A percentile compares a stretch with the other conserved stretches of the same genome.
phyloP scores from a whole-genome alignment of 331 rosid species.

The Acacia pycnantha region DNA sequence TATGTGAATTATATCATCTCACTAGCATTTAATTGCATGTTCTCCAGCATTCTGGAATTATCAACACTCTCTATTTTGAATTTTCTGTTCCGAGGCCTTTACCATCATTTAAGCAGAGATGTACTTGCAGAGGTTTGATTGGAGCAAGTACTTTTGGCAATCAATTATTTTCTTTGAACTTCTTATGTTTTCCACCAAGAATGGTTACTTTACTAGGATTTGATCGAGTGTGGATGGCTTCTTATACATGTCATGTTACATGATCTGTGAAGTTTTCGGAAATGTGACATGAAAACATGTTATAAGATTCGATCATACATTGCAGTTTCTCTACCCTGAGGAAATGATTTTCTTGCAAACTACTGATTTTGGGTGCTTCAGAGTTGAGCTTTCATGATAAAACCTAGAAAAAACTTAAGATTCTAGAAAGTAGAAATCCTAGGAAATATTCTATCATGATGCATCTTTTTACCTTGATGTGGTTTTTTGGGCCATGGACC shows the following conservation, averaged over 20 bases:
- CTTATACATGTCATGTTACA: neutral
- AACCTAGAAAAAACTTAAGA: neutral
- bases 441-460: neutral
- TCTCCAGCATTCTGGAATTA: constrained; percentile 20
- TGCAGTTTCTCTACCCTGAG: neutral
- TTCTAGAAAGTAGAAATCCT: neutral
- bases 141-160: neutral
- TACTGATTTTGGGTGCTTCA: neutral
- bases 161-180: neutral
- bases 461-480: neutral
- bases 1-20: constrained; percentile 5
- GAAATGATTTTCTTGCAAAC: neutral
- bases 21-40: constrained; percentile 19
- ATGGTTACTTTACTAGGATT: neutral
- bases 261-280: neutral
- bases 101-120: constrained; percentile 3
- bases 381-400: neutral
- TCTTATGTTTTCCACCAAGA: neutral
- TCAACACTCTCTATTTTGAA: neutral
- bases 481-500: neutral
- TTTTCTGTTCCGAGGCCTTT: neutral
- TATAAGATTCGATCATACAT: neutral
- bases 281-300: neutral
- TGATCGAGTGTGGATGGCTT: neutral
- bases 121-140: constrained; percentile 16